phyloP scores from a whole-genome alignment of 2,329 filamentous ascomycete genomes.

The Nakataea oryzae region DNA sequence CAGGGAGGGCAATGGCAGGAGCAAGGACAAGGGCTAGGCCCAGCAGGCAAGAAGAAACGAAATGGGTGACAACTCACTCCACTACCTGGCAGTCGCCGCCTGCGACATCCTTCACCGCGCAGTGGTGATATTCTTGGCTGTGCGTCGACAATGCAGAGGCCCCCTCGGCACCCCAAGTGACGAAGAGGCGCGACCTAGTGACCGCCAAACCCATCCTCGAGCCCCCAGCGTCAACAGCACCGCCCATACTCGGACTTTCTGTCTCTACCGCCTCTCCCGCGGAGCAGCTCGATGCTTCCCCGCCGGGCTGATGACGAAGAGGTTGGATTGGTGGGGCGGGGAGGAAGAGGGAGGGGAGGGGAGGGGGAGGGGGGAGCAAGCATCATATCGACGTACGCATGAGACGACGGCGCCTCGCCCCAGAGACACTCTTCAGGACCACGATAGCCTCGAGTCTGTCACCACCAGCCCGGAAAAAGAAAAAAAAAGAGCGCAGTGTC shows the following conservation, averaged over 20 bases:
- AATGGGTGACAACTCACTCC: conserved; percentile 38
- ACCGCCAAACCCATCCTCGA: neutral
- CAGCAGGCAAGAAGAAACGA: neutral
- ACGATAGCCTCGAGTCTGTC: conserved; percentile 20
- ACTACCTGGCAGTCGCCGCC: conserved; percentile 34
- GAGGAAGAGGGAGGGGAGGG: neutral
- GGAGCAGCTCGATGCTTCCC: neutral
- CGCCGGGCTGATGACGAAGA: neutral
- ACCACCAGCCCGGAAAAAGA: neutral
- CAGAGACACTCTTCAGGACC: conserved; percentile 38
- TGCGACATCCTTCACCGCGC: conserved; percentile 25
- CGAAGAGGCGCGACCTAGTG: conserved; percentile 24
- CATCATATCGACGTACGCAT: conserved; percentile 28
- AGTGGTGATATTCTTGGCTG: conserved; percentile 23
- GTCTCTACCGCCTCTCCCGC: neutral
- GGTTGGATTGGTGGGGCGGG: neutral
- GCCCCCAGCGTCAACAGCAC: conserved; percentile 5
- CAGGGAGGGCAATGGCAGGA: neutral
- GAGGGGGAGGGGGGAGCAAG: neutral
- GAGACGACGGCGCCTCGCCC: conserved; percentile 25
- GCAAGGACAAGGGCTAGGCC: too few species aligned
- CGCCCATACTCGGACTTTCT: neutral
- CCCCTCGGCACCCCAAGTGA: conserved; percentile 33
- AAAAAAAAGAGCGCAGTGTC: neutral
- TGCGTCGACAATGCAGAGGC: conserved; percentile 33